Evolutionary conservation across 2,329 filamentous ascomycete genomes (phyloP).

Genomic region (Alternaria novae-zelandiae): DNA sequence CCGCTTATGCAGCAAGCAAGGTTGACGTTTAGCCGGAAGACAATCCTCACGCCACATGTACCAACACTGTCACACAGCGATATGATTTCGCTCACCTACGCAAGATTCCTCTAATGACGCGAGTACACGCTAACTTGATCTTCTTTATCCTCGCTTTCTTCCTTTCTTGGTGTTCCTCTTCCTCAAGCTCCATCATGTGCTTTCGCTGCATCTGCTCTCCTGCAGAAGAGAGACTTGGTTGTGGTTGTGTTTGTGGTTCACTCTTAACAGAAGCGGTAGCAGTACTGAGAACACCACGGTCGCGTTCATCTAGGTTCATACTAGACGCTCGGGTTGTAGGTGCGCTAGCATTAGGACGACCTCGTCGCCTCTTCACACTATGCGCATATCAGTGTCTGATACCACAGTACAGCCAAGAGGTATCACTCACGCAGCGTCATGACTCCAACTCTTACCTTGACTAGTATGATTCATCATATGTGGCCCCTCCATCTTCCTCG

Average conservation of each 20-base stretch:
- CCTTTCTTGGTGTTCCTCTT: not conserved
- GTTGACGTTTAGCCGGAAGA: not conserved
- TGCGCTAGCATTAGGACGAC: not conserved
- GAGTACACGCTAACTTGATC: not conserved
- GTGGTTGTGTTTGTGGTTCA: not conserved
- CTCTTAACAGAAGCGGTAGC: not conserved
- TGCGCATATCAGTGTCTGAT: not conserved
- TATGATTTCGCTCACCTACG: not conserved
- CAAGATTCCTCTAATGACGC: not conserved
- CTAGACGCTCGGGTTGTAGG: not conserved
- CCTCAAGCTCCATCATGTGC: not conserved
- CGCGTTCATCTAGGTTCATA: not conserved
- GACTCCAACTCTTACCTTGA: not conserved
- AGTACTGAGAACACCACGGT: not conserved
- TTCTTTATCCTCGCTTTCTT: not conserved
- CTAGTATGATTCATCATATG: constrained; percentile 1
- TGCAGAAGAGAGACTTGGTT: not conserved
- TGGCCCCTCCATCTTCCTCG: not conserved
- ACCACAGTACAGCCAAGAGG: not conserved
- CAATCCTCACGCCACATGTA: not conserved
- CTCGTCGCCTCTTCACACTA: not conserved
- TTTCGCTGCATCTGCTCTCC: not conserved
- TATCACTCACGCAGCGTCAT: not conserved
- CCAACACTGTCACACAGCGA: not conserved
- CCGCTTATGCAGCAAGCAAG: not conserved